Percentiles rank a stretch among this genome's conserved stretches.
These are phyloP conservation scores for Chloromonas sp. DNA, from an alignment of 163 green algal genomes.

Conservation along the genomic window DNA sequence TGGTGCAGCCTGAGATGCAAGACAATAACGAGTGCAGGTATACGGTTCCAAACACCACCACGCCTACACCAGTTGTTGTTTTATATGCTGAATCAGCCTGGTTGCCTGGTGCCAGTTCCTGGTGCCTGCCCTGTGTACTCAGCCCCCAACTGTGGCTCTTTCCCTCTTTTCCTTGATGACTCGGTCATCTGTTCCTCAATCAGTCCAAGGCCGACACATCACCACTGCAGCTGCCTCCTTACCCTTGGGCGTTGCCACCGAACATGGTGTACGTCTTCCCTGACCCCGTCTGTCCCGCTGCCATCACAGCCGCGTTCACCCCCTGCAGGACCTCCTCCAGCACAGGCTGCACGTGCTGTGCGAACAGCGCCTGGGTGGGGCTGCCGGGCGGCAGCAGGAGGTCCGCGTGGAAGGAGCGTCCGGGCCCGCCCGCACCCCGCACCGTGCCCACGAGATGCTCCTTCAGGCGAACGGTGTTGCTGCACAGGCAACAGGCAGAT, in stretches of 20 bases:
- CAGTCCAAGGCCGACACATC: too few species aligned
- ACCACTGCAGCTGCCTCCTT: neutral
- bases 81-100: too few species aligned
- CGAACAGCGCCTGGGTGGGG: conserved; percentile 32
- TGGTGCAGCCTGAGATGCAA: neutral
- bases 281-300: conserved; percentile 74
- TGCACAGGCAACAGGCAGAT: conserved; percentile 1
- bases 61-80: too few species aligned
- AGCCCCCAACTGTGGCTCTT: too few species aligned
- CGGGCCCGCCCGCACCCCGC: conserved; percentile 1
- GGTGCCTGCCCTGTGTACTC: too few species aligned
- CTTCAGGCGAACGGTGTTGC: conserved; percentile 18
- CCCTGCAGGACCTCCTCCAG: conserved; percentile 63
- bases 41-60: too few species aligned
- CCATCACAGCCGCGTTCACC: conserved; percentile 69
- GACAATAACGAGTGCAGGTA: neutral
- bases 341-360: conserved; percentile 35
- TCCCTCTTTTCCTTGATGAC: too few species aligned
- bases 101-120: too few species aligned
- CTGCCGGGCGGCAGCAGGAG: conserved; percentile 22
- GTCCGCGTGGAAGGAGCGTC: conserved; percentile 33
- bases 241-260: conserved; percentile 10
- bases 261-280: conserved; percentile 79
- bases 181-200: too few species aligned
- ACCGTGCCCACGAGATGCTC: conserved; percentile 1